phyloP scores from a whole-genome alignment of 2,329 filamentous ascomycete genomes.

The Botrytis galanthina region DNA sequence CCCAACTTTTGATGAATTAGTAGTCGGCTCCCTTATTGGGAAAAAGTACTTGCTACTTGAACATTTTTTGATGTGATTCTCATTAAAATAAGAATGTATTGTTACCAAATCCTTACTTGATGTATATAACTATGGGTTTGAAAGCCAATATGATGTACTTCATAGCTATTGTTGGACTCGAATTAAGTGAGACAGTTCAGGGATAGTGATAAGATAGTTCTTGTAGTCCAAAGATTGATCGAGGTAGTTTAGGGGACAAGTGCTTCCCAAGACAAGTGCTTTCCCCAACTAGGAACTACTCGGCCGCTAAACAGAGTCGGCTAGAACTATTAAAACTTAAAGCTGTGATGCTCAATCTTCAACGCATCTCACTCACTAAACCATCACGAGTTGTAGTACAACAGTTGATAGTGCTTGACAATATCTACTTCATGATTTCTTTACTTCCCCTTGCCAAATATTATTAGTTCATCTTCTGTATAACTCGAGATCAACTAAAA shows the following conservation, averaged over 20 bases:
- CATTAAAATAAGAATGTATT: neutral
- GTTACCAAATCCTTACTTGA: neutral
- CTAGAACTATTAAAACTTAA: neutral
- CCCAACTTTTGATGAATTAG: neutral
- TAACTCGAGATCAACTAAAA: neutral
- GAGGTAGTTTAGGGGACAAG: neutral
- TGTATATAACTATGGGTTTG: neutral
- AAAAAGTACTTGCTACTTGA: neutral
- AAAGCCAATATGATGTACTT: neutral
- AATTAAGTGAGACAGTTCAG: neutral
- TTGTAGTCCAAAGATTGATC: neutral
- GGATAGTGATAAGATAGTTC: neutral
- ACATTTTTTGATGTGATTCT: neutral
- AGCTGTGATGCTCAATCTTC: neutral
- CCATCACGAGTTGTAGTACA: neutral
- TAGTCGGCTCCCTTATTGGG: neutral
- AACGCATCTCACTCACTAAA: neutral
- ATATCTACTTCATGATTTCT: neutral
- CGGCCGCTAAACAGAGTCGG: neutral
- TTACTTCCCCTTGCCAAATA: neutral
- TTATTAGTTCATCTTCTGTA: neutral
- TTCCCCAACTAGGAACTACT: neutral
- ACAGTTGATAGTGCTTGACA: neutral
- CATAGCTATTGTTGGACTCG: neutral
- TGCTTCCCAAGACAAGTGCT: neutral